A percentile compares a stretch with the other conserved stretches of the same genome.
Evolutionary conservation across 305 asterid genomes (phyloP).

Genomic region (Rubia tinctorum): DNA sequence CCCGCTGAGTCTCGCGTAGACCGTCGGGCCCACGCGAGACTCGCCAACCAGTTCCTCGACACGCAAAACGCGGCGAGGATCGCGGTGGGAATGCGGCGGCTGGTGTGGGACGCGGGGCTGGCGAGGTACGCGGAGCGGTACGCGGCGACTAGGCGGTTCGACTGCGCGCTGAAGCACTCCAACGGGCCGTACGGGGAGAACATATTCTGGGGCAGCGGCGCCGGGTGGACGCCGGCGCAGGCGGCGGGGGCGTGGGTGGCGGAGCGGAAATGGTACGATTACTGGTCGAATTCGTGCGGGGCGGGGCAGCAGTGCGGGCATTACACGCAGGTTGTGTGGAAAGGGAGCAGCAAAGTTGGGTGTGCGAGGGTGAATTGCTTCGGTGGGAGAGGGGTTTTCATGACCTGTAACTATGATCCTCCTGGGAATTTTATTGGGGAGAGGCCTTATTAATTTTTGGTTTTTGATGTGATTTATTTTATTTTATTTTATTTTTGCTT

Average conservation of each 20-base stretch:
- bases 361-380: constrained; percentile 62
- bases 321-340: constrained; percentile 85
- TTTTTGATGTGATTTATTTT: background rate
- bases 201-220: constrained; percentile 52
- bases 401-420: constrained; percentile 81
- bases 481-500: too few relatives aligned
- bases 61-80: constrained; percentile 62
- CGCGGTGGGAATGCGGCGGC: constrained; percentile 35
- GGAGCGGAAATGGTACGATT: constrained; percentile 52
- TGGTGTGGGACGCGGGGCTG: constrained; percentile 48
- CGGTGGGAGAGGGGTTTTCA: constrained; percentile 56
- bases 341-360: constrained; percentile 43
- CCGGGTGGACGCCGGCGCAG: constrained; percentile 54
- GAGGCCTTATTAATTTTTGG: constrained; percentile 50
- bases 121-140: constrained; percentile 45
- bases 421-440: constrained; percentile 84
- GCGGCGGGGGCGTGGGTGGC: constrained; percentile 69
- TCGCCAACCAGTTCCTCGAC: constrained; percentile 41
- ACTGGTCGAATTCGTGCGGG: constrained; percentile 49
- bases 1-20: constrained; percentile 9
- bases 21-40: background rate
- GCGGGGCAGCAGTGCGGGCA: constrained; percentile 67
- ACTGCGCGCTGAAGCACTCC: constrained; percentile 67
- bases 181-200: constrained; percentile 64
- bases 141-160: constrained; percentile 46